These are phyloP conservation scores for Cucumis sativus DNA, from an alignment of 306 rosid genomes.

Conservation along the genomic window DNA sequence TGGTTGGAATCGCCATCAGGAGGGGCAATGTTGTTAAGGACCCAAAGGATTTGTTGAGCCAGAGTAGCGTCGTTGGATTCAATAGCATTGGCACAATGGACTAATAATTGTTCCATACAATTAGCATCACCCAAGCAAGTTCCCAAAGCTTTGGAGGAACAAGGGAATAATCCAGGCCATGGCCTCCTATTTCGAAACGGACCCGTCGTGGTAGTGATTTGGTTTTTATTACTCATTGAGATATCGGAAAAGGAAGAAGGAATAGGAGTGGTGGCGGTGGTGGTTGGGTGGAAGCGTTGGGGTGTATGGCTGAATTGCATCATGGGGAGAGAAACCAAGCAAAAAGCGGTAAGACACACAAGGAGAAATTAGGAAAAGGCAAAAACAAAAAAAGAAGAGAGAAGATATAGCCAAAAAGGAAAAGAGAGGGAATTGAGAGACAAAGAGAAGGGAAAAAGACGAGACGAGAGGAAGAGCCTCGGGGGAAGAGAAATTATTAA, in stretches of 20 bases:
- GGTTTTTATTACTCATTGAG: conserved; percentile 41
- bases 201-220: neutral
- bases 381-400: too few species aligned
- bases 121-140: conserved; percentile 60
- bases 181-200: conserved; percentile 23
- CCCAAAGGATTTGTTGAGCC: conserved; percentile 92
- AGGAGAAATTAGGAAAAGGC: neutral
- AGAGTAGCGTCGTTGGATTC: conserved; percentile 70
- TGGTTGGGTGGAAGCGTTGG: conserved; percentile 32
- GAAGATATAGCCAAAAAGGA: conserved; percentile 3
- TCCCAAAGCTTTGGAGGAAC: conserved; percentile 35
- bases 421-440: conserved; percentile 14
- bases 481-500: neutral
- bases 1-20: conserved; percentile 88
- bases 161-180: conserved; percentile 68
- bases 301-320: conserved; percentile 56
- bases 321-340: conserved; percentile 19
- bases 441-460: neutral
- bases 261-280: neutral
- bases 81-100: conserved; percentile 86
- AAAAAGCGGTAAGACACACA: neutral
- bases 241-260: conserved; percentile 18
- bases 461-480: neutral
- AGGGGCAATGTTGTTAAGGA: conserved; percentile 72
- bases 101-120: conserved; percentile 83